Base-by-base conservation (phyloP, 148 eudicot genomes). In the Heliamphora exappendiculata region DNA sequence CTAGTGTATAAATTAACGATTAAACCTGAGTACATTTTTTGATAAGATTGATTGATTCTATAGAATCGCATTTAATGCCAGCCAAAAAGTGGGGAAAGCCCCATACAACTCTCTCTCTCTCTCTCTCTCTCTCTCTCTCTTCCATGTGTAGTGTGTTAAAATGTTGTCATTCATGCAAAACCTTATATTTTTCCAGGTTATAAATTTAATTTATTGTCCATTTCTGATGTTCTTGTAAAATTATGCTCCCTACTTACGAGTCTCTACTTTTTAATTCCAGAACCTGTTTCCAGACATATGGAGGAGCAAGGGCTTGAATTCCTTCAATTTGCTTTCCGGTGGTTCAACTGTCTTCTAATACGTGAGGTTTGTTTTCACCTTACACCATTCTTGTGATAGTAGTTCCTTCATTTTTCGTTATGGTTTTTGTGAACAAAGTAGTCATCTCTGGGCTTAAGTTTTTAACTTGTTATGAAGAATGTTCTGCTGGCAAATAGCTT, bases 261-360 rank as follows among this genome's bases (percentile, higher is more conserved):
- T 55, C 5, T n/a, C 0, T 45, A n/a, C 2, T 41, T 20, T 16
- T 47, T 17, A 13, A 20, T 67, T 57, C 70, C 85, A 95, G 99
- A 95, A 67, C 99, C 97, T 76, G 86, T 92, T 68, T 91, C 94
- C 67, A 91, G 73, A 76, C 99, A 95, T 86, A 92, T 95, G 86
- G 99, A 92, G 78, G 96, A 92, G 75, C 94, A 94, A 13, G 99
- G 97, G 70, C 97, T 95, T 59, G 99, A 95, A 65, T 95, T 91
- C 72, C 99, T 92, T 78, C 99, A 95, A 76, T 95, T 95, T 86
- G 97, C 98, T 70, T 92, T 94, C 79, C 96, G 99, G 77, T 95
- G 99, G 99, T 91, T 95, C 87, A 95, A 95, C 81, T 95, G 99
- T 86, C 99, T 95, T 80, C 89, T 92, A 62, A 95, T 95, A 82